Percentiles rank a stretch among this genome's conserved stretches.
These are phyloP conservation scores for Cutaneotrichosporon cavernicola DNA, from an alignment of 1,284 basidiomycete species.

Conservation along the genomic window DNA sequence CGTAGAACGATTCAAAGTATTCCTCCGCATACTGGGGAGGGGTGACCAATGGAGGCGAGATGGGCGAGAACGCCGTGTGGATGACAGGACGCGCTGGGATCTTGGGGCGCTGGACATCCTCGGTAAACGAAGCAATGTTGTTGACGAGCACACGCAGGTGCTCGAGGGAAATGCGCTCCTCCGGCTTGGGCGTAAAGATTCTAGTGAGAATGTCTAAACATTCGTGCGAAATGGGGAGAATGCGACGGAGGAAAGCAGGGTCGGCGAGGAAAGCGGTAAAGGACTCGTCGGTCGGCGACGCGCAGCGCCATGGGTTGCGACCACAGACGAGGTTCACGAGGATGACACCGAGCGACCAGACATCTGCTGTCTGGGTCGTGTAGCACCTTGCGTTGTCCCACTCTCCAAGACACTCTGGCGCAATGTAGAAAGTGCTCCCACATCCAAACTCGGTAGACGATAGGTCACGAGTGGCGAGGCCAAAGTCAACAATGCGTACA, in stretches of 20 bases:
- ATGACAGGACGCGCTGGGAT: slow-evolving; percentile 32
- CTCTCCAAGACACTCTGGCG: slow-evolving; percentile 83
- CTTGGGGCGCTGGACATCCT: slow-evolving; percentile 59
- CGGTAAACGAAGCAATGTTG: slow-evolving; percentile 65
- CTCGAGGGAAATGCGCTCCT: slow-evolving; percentile 62
- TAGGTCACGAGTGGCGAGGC: slow-evolving; percentile 87
- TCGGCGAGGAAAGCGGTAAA: slow-evolving; percentile 69
- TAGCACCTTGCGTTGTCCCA: slow-evolving; percentile 59
- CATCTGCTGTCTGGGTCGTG: slow-evolving; percentile 72
- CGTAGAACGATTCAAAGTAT: slow-evolving; percentile 30
- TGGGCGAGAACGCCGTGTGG: not conserved
- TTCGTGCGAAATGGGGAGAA: slow-evolving; percentile 62
- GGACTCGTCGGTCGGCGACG: slow-evolving; percentile 67
- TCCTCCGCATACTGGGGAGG: slow-evolving; percentile 15
- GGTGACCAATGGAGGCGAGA: not conserved
- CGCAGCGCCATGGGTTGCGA: slow-evolving; percentile 82
- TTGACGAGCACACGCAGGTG: slow-evolving; percentile 64
- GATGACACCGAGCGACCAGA: slow-evolving; percentile 90
- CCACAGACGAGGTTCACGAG: slow-evolving; percentile 88
- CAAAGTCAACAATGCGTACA: slow-evolving; percentile 93
- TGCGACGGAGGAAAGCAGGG: slow-evolving; percentile 64
- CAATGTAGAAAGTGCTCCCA: slow-evolving; percentile 54
- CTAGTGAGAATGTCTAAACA: slow-evolving; percentile 60
- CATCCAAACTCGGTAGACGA: slow-evolving; percentile 86
- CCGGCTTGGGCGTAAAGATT: slow-evolving; percentile 61